Percentiles rank a stretch among this genome's conserved stretches.
phyloP scores from a whole-genome alignment of 805 yeast genomes.

The Candida lessepsii region DNA sequence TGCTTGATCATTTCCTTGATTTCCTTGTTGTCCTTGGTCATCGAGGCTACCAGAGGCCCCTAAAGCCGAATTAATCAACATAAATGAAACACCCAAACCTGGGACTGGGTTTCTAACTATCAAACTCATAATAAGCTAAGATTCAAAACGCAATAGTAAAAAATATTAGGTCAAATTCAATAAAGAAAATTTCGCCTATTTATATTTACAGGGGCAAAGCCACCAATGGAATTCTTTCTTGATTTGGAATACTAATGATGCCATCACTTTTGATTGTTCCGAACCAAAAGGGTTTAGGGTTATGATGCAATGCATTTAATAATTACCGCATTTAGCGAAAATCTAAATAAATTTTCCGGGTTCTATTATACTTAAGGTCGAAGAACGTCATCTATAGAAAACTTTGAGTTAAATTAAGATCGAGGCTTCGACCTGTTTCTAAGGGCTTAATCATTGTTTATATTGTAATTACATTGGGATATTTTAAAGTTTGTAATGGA shows the following conservation, averaged over 20 bases:
- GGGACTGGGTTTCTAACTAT: background rate
- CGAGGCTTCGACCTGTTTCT: too few relatives aligned
- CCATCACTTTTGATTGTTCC: background rate
- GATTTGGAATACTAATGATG: background rate
- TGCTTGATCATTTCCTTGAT: background rate
- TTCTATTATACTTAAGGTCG: background rate
- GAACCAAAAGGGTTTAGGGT: background rate
- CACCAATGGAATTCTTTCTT: background rate
- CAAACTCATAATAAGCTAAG: constrained; percentile 7
- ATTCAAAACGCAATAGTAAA: too few relatives aligned
- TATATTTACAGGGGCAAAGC: background rate
- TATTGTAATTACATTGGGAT: too few relatives aligned
- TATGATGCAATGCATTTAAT: background rate
- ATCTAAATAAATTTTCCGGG: constrained; percentile 1
- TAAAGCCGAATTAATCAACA: background rate
- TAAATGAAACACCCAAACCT: background rate
- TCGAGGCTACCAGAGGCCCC: constrained; percentile 18
- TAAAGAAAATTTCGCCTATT: constrained; percentile 2
- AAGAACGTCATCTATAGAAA: too few relatives aligned
- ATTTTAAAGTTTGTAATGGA: too few relatives aligned
- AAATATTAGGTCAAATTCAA: background rate
- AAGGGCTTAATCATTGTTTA: too few relatives aligned
- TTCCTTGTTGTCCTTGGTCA: constrained; percentile 4
- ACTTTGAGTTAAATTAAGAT: too few relatives aligned
- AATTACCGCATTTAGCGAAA: constrained; percentile 3